Conservation (phyloP, 2,329 filamentous ascomycete genomes). For the Aspergillus viridinutans region DNA sequence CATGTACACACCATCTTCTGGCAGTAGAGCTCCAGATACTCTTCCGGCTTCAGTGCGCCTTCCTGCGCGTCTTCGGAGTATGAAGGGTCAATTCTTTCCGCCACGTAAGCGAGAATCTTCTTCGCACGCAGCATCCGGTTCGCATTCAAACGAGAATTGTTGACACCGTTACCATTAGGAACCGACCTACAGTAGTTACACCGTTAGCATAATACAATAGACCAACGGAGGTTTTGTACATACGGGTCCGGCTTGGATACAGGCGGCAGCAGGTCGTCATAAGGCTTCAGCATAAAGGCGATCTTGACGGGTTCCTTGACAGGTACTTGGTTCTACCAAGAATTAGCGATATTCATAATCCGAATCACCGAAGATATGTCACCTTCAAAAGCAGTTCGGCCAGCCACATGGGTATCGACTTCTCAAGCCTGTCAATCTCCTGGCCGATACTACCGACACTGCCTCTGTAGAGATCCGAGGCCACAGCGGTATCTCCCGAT, state of each 20-base stretch:
- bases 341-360: slow-evolving; percentile 3
- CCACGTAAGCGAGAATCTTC: slow-evolving; percentile 89
- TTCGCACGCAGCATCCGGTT: slow-evolving; percentile 94
- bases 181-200: slow-evolving; percentile 12
- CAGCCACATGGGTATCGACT: slow-evolving; percentile 84
- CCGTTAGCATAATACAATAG: slow-evolving; percentile 1
- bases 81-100: slow-evolving; percentile 78
- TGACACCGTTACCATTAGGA: slow-evolving; percentile 30
- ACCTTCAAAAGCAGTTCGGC: slow-evolving; percentile 76
- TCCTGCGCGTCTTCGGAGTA: slow-evolving; percentile 56
- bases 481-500: slow-evolving; percentile 57
- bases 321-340: slow-evolving; percentile 66
- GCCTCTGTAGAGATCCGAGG: slow-evolving; percentile 85
- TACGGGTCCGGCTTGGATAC: slow-evolving; percentile 69
- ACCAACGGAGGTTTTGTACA: slow-evolving; percentile 16
- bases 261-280: slow-evolving; percentile 67
- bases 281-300: slow-evolving; percentile 86
- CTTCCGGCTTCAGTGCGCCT: slow-evolving; percentile 69
- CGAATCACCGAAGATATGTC: slow-evolving; percentile 18
- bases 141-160: slow-evolving; percentile 87
- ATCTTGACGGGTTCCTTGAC: slow-evolving; percentile 92
- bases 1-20: slow-evolving; percentile 72
- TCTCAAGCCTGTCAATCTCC: slow-evolving; percentile 79
- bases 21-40: slow-evolving; percentile 93
- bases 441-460: slow-evolving; percentile 73